Percentiles rank a stretch among this genome's conserved stretches.
phyloP scores from a whole-genome alignment of 441 rosid genomes.

The Codiaeum variegatum region DNA sequence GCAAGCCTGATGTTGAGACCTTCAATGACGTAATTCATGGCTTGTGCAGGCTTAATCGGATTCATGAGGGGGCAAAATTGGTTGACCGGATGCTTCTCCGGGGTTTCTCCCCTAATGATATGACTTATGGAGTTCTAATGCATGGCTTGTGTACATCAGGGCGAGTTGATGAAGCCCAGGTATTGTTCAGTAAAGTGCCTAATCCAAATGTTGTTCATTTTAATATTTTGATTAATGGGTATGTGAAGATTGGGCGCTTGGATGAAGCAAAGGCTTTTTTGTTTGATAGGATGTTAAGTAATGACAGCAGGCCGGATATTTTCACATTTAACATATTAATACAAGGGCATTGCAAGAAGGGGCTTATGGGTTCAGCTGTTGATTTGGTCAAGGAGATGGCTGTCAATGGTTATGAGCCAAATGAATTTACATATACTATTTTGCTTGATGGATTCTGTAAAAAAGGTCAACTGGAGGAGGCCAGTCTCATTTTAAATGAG shows the following conservation, averaged over 20 bases:
- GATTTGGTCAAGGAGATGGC: conserved; percentile 52
- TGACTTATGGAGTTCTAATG: conserved; percentile 66
- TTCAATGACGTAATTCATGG: conserved; percentile 70
- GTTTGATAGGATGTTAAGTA: conserved; percentile 31
- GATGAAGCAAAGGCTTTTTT: conserved; percentile 62
- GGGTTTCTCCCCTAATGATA: conserved; percentile 58
- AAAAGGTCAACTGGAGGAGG: conserved; percentile 54
- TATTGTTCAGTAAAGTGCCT: conserved; percentile 44
- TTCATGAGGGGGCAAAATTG: conserved; percentile 70
- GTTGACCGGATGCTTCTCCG: conserved; percentile 70
- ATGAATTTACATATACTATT: conserved; percentile 52
- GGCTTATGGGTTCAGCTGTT: conserved; percentile 53
- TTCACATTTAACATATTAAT: conserved; percentile 62
- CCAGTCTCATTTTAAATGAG: conserved; percentile 36
- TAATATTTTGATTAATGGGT: conserved; percentile 66
- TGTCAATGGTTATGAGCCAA: conserved; percentile 55
- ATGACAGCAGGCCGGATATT: conserved; percentile 47
- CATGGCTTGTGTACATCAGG: conserved; percentile 60
- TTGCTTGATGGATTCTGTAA: conserved; percentile 69
- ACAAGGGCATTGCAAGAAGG: conserved; percentile 65
- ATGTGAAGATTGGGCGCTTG: conserved; percentile 47
- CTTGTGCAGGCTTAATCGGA: conserved; percentile 56
- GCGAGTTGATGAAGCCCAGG: conserved; percentile 63
- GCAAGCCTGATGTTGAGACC: conserved; percentile 69
- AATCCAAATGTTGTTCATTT: conserved; percentile 47